These are phyloP conservation scores for Alternaria ethzedia DNA, from an alignment of 2,329 filamentous ascomycete genomes.

Conservation along the genomic window DNA sequence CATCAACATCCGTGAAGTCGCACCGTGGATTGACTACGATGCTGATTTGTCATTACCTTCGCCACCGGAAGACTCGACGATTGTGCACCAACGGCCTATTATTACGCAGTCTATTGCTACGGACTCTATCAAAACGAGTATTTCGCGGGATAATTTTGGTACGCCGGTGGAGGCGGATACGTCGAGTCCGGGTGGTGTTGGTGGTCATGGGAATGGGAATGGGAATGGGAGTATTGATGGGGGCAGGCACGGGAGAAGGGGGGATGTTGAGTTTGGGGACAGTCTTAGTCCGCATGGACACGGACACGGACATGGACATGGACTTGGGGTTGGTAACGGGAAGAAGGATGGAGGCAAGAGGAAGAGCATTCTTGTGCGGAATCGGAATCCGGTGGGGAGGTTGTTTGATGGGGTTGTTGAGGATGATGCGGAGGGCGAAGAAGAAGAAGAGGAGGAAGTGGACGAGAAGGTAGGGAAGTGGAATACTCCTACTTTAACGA, in stretches of 20 bases:
- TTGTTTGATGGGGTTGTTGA: conserved; percentile 25
- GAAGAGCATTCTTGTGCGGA: conserved; percentile 16
- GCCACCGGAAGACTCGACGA: not conserved
- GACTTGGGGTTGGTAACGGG: not conserved
- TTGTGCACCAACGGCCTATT: conserved; percentile 1
- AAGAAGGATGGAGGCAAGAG: conserved; percentile 5
- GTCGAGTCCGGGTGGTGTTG: not conserved
- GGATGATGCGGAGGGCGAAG: too few relatives aligned
- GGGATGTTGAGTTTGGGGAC: conserved; percentile 1
- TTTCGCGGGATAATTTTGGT: not conserved
- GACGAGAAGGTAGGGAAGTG: not conserved
- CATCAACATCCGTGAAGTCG: conserved; percentile 26
- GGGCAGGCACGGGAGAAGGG: not conserved
- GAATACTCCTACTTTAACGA: not conserved
- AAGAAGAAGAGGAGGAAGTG: not conserved
- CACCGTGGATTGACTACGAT: conserved; percentile 33
- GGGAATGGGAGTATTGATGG: not conserved
- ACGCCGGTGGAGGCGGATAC: not conserved
- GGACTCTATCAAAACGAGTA: not conserved
- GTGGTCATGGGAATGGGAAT: not conserved
- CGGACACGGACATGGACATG: too few relatives aligned
- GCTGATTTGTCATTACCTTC: not conserved
- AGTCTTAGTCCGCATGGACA: not conserved
- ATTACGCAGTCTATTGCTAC: not conserved
- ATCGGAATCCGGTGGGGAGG: conserved; percentile 25